Percentiles rank a stretch among this genome's conserved stretches.
Conservation (phyloP, 768 basidiomycete species). For the Russula olivacea region DNA sequence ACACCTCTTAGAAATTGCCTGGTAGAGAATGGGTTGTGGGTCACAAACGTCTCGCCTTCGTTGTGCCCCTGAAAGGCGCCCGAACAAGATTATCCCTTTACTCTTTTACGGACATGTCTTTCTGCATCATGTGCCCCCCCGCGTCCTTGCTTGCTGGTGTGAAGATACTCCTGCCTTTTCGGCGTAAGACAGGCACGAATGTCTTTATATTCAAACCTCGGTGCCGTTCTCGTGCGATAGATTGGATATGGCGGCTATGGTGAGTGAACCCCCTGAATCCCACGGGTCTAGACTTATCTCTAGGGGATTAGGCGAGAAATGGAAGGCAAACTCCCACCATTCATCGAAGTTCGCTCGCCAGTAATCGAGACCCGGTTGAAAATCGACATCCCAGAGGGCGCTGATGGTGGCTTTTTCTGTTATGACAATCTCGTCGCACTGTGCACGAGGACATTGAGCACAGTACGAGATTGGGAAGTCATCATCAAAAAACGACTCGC, state of each 20-base stretch:
- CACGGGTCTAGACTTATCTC: not conserved
- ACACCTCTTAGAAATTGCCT: constrained; percentile 46
- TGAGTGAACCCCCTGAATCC: constrained; percentile 27
- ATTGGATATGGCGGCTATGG: constrained; percentile 93
- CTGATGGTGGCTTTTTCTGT: constrained; percentile 45
- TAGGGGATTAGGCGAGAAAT: constrained; percentile 51
- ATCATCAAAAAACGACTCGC: constrained; percentile 49
- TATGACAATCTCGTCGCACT: constrained; percentile 56
- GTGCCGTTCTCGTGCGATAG: constrained; percentile 68
- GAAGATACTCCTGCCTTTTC: constrained; percentile 45
- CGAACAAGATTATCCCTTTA: constrained; percentile 76
- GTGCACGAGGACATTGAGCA: constrained; percentile 50
- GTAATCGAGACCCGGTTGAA: constrained; percentile 58
- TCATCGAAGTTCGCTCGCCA: constrained; percentile 68
- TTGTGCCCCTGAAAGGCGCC: constrained; percentile 62
- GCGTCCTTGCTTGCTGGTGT: constrained; percentile 39
- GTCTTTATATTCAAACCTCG: constrained; percentile 84
- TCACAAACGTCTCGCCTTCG: constrained; percentile 72
- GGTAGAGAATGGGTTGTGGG: constrained; percentile 61
- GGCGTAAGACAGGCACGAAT: constrained; percentile 61
- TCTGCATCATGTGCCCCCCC: constrained; percentile 66
- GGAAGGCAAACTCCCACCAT: constrained; percentile 63
- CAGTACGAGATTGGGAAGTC: constrained; percentile 55
- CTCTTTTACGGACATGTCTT: constrained; percentile 80
- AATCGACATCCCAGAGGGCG: constrained; percentile 49